Base-by-base conservation (phyloP, 2,329 filamentous ascomycete species). In the Aspergillus pseudotamarii region DNA sequence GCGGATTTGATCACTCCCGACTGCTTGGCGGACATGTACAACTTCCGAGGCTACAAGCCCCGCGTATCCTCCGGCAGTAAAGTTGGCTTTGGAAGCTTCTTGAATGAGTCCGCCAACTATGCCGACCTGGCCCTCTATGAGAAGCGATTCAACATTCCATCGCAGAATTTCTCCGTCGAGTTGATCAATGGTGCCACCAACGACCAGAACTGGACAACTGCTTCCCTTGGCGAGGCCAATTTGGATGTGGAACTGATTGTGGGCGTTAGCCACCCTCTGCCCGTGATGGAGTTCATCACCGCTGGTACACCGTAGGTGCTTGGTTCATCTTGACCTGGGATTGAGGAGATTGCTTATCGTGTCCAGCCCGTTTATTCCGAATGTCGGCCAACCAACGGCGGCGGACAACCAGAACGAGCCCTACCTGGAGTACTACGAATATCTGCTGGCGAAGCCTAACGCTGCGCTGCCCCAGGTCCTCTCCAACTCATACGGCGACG, bases 401-500 rank as follows among this genome's bases (percentile, higher is more conserved):
- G 36, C 68, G 11, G 79, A 71, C 28, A 83, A 88, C 73, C 83
- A 81, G 67, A 92, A 91, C 73, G 90, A 92, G 78, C 89, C 89
- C 0, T 91, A 91, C 74, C 79, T 91, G 1, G 82, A 82, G 16
- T 91, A 86, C 80, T 79, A 91, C 9, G 81, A 85, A 61, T 86
- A 86, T 73, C 73, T 90, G 2, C 81, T 89, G 0, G 75, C 77
- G 1, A 82, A 84, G 64, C 69, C 76, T 23, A 75, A 84, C 59
- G 69, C 76, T 0, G 72, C 79, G 8, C 79, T 91, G 1, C 89
- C 89, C 0, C 83, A 87, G 54, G 85, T 88, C 19, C 84, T 91
- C 70, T 85, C 83, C 58, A 88, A 86, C 14, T 90, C 87, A 0
- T 91, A 91, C 72, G 88, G 87, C 55, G 88, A 91, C 64, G 83